Conservation (phyloP, 306 rosid genomes). For the Dryas octopetala region DNA sequence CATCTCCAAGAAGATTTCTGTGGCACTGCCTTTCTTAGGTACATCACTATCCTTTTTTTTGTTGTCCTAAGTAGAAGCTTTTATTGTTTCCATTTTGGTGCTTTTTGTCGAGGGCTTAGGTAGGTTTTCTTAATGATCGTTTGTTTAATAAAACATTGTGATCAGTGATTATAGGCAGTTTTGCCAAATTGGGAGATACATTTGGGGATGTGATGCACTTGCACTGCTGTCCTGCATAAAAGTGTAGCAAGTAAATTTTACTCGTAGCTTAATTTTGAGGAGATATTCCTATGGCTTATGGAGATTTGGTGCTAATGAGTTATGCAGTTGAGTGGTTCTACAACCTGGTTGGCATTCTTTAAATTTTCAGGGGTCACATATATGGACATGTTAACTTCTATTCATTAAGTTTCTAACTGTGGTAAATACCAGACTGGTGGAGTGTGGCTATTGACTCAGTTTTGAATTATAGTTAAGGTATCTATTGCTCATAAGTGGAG, state of each 20-base stretch:
- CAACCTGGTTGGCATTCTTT: background rate
- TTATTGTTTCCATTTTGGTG: conserved; percentile 3
- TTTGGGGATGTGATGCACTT: background rate
- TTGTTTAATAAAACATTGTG: background rate
- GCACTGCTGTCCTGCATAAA: background rate
- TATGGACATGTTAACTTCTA: background rate
- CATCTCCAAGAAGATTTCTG: conserved; percentile 94
- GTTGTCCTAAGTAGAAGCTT: background rate
- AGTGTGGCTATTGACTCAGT: background rate
- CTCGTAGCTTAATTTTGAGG: background rate
- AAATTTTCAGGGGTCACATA: background rate
- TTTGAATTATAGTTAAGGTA: background rate
- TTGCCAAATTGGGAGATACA: background rate
- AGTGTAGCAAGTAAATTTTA: background rate
- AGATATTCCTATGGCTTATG: background rate
- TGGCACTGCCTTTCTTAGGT: conserved; percentile 92
- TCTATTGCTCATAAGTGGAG: background rate
- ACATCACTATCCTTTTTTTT: conserved; percentile 4
- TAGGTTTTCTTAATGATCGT: background rate
- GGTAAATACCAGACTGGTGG: background rate
- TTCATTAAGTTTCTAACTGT: background rate
- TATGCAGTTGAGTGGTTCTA: background rate
- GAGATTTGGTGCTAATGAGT: background rate
- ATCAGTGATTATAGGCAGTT: background rate
- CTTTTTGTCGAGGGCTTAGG: background rate